Conservation (phyloP, 148 eudicot genomes). For the Gaultheria prostrata region DNA sequence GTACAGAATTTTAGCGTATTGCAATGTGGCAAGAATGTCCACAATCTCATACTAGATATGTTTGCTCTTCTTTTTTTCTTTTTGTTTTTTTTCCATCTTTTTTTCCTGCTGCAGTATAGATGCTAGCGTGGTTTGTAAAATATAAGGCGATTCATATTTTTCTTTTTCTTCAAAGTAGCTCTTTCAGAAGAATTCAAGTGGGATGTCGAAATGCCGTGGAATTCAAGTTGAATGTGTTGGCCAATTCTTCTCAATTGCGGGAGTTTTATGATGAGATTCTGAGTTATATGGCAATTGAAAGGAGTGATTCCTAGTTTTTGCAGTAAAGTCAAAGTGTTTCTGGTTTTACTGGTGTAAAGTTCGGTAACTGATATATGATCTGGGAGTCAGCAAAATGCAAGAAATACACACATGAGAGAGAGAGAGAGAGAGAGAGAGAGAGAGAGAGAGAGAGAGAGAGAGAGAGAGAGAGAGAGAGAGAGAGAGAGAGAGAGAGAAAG, state of each 20-base stretch:
- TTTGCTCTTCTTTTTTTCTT: not conserved
- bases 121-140: slow-evolving; percentile 21
- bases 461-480: no score
- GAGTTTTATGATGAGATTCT: not conserved
- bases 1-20: slow-evolving; percentile 12
- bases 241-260: not conserved
- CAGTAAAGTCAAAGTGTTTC: not conserved
- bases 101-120: not conserved
- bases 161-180: not conserved
- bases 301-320: not conserved
- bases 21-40: slow-evolving; percentile 1
- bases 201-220: no score
- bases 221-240: not conserved
- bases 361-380: not conserved
- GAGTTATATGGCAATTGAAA: not conserved
- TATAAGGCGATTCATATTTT: not conserved
- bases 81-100: not conserved
- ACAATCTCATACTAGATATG: not conserved
- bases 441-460: not conserved
- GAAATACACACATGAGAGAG: not conserved
- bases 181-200: not conserved
- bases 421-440: no score
- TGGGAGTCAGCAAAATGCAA: not conserved
- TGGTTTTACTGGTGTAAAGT: not conserved
- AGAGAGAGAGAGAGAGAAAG: no score